Base-by-base conservation (phyloP, 164 flowering plant genomes). In the Berberis vulgaris region DNA sequence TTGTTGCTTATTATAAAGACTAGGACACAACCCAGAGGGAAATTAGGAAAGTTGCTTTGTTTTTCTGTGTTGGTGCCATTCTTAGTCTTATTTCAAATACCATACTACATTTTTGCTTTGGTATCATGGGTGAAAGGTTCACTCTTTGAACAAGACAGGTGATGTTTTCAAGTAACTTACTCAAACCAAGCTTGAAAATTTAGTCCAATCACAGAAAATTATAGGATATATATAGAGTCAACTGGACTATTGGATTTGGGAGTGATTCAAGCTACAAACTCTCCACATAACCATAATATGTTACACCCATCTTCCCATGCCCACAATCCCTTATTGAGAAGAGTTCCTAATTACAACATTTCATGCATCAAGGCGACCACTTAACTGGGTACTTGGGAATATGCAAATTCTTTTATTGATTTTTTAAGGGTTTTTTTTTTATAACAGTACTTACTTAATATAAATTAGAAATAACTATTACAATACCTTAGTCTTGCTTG, bases 121-220 rank as follows among this genome's bases (percentile, higher is more conserved):
- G 97, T 41, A 86, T 84, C 66, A 87, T 94, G 87, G 99, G 97
- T 43, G 97, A 89, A 75, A 77, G 93, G 49, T 89, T 94, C 45
- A 91, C 96, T 42, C 86, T 87, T 59, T 95, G 96, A 3, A 91
- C 91, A 12, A 74, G 99, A 62, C 84, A 94, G 74, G 80, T 0
- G 82, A 85, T 89, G 97, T 94, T 94, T 72, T 78, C 89, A 45
- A 93, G 98, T 94, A 81, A 3, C 43, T 57, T 57, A 2, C 2
- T 3, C 3, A 43, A 7, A 2, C 1, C n/a, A 12, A 56, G 43
- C 39, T 4, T 54, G 26, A 54, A 12, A 39, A 6, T 2, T 12
- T 54, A 26, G 39, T 54, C 40, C 13, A n/a, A 54, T 40, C 26
- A n/a, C 39, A 26, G 26, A 26, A 26, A 26, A 26, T 26, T 26